Evolutionary conservation across 2,329 filamentous ascomycete genomes (phyloP), one percentile per base, ranked within the genome.

Genomic region (Aspergillus fischeri): DNA sequence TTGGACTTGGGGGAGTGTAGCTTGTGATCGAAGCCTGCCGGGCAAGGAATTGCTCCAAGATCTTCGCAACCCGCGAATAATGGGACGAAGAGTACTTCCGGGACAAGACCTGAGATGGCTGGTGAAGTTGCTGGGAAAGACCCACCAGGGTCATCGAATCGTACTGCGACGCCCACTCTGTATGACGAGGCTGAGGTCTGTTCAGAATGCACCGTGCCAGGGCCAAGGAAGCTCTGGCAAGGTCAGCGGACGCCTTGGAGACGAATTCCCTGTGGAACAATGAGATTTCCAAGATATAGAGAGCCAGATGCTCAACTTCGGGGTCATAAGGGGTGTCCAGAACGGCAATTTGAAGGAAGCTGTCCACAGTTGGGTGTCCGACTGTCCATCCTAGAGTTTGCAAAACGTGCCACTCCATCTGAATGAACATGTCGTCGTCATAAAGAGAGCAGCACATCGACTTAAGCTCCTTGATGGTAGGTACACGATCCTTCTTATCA

Each of bases 351-450:
- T 96, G 90, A 49, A 95, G 83, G 78, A 97, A 99, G 73, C 89
- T 90, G 76, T 97, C 93, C 64, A 97, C 90, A 28, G 94, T 97
- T 1, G 94, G 92, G 77, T 97, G 93, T 55, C 94, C 94, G 65
- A 99, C 90, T 65, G 88, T 86, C 94, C 94, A 99, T 73, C 95
- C 91, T 58, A 99, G 84, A 1, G 94, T 99, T 78, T 97, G 95
- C 67, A 99, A 84, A 41, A 99, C 93, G 75, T 99, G 94, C 92
- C 95, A 97, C 80, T 99, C 94, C 94, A 99, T 99, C 77, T 99
- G 94, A 10, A 92, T 93, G 79, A 99, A 99, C 94, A 99, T 99
- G 78, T 96, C 93, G 51, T 96, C 92, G 69, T 99, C 94, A 78
- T 99, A 99, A 42, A 97, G 84, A 41, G 90, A 92, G 78, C 94